phyloP scores from a whole-genome alignment of 1,284 basidiomycete species.

The Trametes hirsuta region DNA sequence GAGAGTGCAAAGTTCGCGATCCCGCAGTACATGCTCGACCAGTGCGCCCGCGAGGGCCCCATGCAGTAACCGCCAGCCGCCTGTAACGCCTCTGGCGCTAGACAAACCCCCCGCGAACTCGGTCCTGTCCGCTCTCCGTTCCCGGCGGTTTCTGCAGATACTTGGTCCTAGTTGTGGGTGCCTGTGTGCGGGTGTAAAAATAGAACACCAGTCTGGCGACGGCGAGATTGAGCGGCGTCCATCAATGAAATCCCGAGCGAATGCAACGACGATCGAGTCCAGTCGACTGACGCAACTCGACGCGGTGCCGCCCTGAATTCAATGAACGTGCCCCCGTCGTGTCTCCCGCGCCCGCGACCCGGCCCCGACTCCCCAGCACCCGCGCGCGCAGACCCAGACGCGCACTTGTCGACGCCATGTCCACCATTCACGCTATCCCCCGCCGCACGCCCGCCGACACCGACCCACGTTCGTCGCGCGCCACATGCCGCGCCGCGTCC shows the following conservation, averaged over 20 bases:
- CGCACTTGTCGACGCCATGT: neutral
- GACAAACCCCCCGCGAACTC: too few species aligned
- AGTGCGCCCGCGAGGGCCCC: constrained; percentile 27
- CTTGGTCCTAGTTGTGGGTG: too few species aligned
- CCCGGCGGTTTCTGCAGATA: too few species aligned
- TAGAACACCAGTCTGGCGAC: neutral
- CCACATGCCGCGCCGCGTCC: constrained; percentile 1
- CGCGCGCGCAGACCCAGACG: neutral
- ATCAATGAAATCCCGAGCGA: neutral
- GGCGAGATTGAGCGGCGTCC: neutral
- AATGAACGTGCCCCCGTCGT: too few species aligned
- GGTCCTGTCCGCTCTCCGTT: too few species aligned
- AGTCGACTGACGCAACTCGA: too few species aligned
- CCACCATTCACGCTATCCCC: neutral
- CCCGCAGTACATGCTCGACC: constrained; percentile 38
- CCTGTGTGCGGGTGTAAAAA: neutral
- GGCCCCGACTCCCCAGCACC: too few species aligned
- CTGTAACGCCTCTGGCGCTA: too few species aligned
- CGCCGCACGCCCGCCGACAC: neutral
- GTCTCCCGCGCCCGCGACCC: too few species aligned
- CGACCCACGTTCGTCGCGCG: constrained; percentile 8
- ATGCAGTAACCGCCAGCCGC: neutral
- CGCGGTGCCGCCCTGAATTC: too few species aligned
- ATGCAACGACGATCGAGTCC: too few species aligned
- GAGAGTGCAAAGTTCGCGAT: constrained; percentile 31